These are phyloP conservation scores for Castanea crenata DNA, from an alignment of 306 rosid genomes.

Conservation along the genomic window DNA sequence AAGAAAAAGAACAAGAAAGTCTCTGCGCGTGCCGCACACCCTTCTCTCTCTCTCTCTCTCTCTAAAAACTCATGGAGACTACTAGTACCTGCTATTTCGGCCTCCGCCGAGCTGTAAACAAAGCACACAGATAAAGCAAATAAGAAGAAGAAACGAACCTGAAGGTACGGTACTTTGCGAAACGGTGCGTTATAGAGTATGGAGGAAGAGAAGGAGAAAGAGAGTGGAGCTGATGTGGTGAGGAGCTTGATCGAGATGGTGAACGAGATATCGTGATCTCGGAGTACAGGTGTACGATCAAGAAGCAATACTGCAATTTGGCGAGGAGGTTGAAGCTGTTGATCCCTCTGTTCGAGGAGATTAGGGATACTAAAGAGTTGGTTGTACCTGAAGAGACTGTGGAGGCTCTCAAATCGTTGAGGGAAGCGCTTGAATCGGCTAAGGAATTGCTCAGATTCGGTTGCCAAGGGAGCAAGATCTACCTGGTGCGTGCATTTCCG, in stretches of 20 bases:
- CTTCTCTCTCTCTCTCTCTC: constrained; percentile 1
- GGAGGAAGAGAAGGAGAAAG: constrained; percentile 57
- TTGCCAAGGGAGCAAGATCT: constrained; percentile 82
- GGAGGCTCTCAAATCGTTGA: constrained; percentile 60
- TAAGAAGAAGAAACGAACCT: background rate
- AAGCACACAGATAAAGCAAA: background rate
- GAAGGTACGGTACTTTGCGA: background rate
- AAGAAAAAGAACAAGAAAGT: background rate
- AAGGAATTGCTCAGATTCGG: constrained; percentile 77
- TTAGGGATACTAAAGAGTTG: constrained; percentile 54
- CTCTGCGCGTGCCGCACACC: constrained; percentile 24
- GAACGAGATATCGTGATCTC: constrained; percentile 75
- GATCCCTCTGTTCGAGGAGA: constrained; percentile 91
- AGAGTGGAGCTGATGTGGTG: constrained; percentile 19
- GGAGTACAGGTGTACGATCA: constrained; percentile 68
- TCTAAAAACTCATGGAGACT: constrained; percentile 12
- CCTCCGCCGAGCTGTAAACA: constrained; percentile 14
- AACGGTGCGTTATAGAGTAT: constrained; percentile 35
- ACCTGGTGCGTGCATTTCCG: constrained; percentile 62
- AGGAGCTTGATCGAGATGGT: constrained; percentile 56
- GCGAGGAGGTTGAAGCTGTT: constrained; percentile 84
- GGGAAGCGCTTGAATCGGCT: constrained; percentile 62
- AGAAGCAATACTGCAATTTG: constrained; percentile 88
- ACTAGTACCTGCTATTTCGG: constrained; percentile 20
- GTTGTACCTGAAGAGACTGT: constrained; percentile 38